Evolutionary conservation across 2,329 filamentous ascomycete genomes (phyloP).

Genomic region (Trichophyton verrucosum): DNA sequence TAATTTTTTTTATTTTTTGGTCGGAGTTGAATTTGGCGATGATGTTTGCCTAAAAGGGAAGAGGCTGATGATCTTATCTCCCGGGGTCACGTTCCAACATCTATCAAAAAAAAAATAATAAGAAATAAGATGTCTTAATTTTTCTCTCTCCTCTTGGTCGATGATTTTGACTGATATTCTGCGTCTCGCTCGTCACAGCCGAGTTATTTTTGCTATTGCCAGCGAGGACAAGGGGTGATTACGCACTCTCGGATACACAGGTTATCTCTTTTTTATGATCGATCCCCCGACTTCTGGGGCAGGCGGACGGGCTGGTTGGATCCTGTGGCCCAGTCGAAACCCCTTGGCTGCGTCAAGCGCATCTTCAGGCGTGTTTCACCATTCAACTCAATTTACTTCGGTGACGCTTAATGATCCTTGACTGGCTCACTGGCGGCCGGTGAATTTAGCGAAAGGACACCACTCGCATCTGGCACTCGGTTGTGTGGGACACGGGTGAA

Average conservation of each 20-base stretch:
- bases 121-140: not conserved
- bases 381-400: not conserved
- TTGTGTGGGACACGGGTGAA: not conserved
- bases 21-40: not conserved
- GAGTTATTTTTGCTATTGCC: not conserved
- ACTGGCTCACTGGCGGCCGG: not conserved
- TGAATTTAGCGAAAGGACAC: not conserved
- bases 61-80: constrained; percentile 2
- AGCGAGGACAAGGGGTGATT: not conserved
- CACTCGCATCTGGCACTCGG: not conserved
- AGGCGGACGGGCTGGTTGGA: not conserved
- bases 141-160: not conserved
- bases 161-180: not conserved
- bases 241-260: not conserved
- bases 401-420: not conserved
- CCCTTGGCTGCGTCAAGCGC: not conserved
- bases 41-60: not conserved
- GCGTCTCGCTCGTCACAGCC: not conserved
- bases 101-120: no score
- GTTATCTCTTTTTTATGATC: not conserved
- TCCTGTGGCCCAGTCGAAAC: not conserved
- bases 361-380: constrained; percentile 3
- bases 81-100: not conserved
- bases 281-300: not conserved
- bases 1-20: not conserved